These are phyloP conservation scores for Bryoerythrophyllum caledonicum DNA, from an alignment of 225 moss, liverwort and hornwort genomes.

Conservation along the genomic window DNA sequence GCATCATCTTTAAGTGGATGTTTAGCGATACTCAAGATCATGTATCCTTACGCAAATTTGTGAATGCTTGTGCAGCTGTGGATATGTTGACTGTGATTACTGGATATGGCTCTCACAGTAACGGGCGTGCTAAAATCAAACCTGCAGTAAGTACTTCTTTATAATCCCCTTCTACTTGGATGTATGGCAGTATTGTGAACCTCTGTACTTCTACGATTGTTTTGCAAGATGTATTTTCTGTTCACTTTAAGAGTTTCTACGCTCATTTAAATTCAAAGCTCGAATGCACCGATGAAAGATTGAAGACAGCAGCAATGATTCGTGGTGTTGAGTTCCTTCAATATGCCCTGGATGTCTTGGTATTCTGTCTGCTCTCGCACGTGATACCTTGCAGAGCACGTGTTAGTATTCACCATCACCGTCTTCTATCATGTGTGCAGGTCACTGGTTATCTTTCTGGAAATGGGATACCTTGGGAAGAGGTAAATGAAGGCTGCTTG, in stretches of 20 bases:
- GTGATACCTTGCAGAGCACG: too few species aligned
- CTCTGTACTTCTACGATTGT: not conserved
- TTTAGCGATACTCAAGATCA: not conserved
- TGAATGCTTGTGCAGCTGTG: constrained; percentile 57
- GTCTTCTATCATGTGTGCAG: constrained; percentile 34
- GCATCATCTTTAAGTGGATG: not conserved
- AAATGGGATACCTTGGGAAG: constrained; percentile 54
- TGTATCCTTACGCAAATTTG: not conserved
- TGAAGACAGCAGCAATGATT: not conserved
- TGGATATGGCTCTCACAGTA: constrained; percentile 74
- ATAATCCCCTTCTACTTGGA: not conserved
- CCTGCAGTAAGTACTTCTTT: constrained; percentile 58
- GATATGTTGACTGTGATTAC: constrained; percentile 72
- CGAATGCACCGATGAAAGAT: not conserved
- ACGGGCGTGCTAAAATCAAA: constrained; percentile 73
- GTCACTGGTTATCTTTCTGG: constrained; percentile 50
- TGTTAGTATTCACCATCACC: not conserved
- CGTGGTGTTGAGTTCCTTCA: not conserved
- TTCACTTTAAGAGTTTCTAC: not conserved
- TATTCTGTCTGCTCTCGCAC: not conserved
- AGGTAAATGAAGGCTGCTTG: constrained; percentile 67
- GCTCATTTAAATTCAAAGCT: not conserved
- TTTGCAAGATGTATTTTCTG: not conserved
- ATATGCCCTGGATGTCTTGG: not conserved
- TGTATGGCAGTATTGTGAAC: not conserved